Conservation (phyloP, 768 basidiomycete species). For the Pleurotus cornucopiae region DNA sequence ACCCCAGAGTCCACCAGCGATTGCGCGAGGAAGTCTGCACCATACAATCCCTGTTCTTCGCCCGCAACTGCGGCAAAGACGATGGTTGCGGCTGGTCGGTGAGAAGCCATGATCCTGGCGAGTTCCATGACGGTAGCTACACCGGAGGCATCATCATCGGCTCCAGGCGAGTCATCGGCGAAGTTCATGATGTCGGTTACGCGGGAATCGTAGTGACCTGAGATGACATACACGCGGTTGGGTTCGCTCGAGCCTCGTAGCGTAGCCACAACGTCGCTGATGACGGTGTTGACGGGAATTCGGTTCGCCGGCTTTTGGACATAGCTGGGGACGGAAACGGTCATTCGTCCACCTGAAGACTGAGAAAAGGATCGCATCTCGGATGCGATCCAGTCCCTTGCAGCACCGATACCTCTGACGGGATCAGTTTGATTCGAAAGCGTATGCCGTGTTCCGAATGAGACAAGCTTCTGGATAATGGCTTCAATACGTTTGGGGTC, state of each 20-base stretch:
- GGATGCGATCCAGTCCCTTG: slow-evolving; percentile 50
- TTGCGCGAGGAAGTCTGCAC: slow-evolving; percentile 43
- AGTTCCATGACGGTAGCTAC: slow-evolving; percentile 54
- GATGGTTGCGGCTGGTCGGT: slow-evolving; percentile 43
- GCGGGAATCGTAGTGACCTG: slow-evolving; percentile 53
- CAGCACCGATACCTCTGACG: slow-evolving; percentile 48
- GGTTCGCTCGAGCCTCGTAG: slow-evolving; percentile 43
- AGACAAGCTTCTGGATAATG: slow-evolving; percentile 47
- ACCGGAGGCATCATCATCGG: slow-evolving; percentile 52
- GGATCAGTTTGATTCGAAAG: slow-evolving; percentile 51
- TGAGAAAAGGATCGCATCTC: slow-evolving; percentile 37
- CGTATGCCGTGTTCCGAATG: slow-evolving; percentile 53
- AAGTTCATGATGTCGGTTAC: slow-evolving; percentile 34
- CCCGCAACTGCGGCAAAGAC: slow-evolving; percentile 49
- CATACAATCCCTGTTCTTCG: slow-evolving; percentile 50
- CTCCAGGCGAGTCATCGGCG: slow-evolving; percentile 43
- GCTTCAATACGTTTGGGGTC: slow-evolving; percentile 39
- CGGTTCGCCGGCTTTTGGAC: slow-evolving; percentile 31
- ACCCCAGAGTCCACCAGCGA: slow-evolving; percentile 34
- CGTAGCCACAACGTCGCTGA: slow-evolving; percentile 49
- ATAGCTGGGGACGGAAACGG: slow-evolving; percentile 41
- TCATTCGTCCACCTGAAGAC: slow-evolving; percentile 35
- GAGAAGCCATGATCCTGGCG: slow-evolving; percentile 45
- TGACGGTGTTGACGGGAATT: slow-evolving; percentile 39
- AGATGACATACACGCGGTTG: slow-evolving; percentile 47